These are phyloP conservation scores for Coniella lustricola DNA, from an alignment of 2,329 filamentous ascomycete species.

Conservation along the genomic window DNA sequence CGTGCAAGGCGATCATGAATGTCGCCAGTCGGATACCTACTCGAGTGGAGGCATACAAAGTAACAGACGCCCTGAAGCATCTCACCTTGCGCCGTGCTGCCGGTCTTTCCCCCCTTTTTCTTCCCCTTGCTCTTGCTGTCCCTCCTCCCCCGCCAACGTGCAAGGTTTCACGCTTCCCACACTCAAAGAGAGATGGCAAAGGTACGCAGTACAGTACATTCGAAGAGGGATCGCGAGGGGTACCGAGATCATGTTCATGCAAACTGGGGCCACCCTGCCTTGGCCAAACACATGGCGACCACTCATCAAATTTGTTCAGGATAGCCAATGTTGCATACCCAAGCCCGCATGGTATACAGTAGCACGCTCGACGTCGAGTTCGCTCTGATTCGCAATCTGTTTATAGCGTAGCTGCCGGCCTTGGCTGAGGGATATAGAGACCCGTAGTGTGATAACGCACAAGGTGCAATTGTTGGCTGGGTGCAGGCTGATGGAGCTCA, in stretches of 20 bases:
- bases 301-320: neutral
- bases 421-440: too few relatives aligned
- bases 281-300: slow-evolving; percentile 2
- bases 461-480: too few relatives aligned
- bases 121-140: slow-evolving; percentile 3
- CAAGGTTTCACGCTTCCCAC: slow-evolving; percentile 12
- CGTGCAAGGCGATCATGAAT: neutral
- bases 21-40: slow-evolving; percentile 3
- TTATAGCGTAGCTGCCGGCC: too few relatives aligned
- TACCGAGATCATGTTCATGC: slow-evolving; percentile 16
- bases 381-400: too few relatives aligned
- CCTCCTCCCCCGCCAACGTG: neutral
- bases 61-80: slow-evolving; percentile 4
- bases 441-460: too few relatives aligned
- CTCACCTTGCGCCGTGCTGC: slow-evolving; percentile 3
- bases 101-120: slow-evolving; percentile 5
- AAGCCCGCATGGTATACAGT: too few relatives aligned
- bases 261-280: slow-evolving; percentile 6
- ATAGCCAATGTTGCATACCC: neutral
- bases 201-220: too few relatives aligned
- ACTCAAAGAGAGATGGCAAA: slow-evolving; percentile 4
- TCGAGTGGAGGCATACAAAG: neutral
- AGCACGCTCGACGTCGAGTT: neutral
- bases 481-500: too few relatives aligned
- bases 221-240: slow-evolving; percentile 8